Base-by-base conservation (phyloP, 2,329 filamentous ascomycete species). In the Thermomyces lanuginosus region DNA sequence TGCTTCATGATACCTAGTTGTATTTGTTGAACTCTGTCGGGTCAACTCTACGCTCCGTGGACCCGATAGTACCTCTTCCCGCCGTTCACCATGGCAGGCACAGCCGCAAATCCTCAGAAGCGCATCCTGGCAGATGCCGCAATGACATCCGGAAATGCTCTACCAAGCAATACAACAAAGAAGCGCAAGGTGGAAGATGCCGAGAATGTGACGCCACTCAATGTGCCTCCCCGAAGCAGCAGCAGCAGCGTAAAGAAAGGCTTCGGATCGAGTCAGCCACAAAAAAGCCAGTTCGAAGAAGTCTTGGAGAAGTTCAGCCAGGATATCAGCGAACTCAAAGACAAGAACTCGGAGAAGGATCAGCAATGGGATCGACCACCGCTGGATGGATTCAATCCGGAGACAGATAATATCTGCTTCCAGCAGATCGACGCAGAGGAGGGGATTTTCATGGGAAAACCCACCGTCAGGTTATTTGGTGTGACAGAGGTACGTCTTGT, bases 341-440 rank as follows among this genome's bases (percentile, higher is more conserved):
- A 80, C 43, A 80, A 68, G 53, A 95, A 91, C 53, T 66, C 79
- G 2, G 89, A 98, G 48, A 91, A 76, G 51, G 86, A 95, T 49
- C 89, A 98, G 53, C 68, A 81, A 47, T 98, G 89, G 91, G 74
- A 76, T 24, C 61, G 76, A 28, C 76, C 75, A 9, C 51, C 55
- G 16, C 48, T 81, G 16, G 60, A 60, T 12, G 59, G 64, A 39
- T 78, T 77, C 44, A 60, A 76, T 33, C 64, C 74, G 6, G 48
- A 66, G 27, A 70, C 57, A 18, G 72, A 89, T 37, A 74, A 59
- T 37, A 61, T 98, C n/a, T 72, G 69, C 37, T 95, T 98, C 46
- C 89, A 98, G 56, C 78, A 91, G 45, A 98, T 98, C 40, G 91
- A 98, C 45, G 77, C 73, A 1, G 84, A 95, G 47, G 86, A 98